Percentiles rank a stretch among this genome's conserved stretches.
Evolutionary conservation across 257 asterid genomes (phyloP).

Genomic region (Coffea canephora): DNA sequence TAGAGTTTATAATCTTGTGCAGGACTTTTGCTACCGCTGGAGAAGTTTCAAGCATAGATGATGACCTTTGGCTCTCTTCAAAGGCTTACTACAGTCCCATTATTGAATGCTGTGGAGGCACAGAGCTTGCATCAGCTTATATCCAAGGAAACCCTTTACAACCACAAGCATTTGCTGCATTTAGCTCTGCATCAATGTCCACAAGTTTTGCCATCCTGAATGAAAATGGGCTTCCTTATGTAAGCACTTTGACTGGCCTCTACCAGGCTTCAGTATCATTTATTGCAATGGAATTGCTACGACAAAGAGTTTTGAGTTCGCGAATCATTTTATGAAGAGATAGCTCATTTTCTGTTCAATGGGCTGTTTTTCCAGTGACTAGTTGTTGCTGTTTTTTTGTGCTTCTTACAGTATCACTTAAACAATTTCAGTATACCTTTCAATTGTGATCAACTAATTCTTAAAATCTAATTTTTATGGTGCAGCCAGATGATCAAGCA

Average conservation of each 20-base stretch:
- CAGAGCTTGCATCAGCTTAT: conserved; percentile 87
- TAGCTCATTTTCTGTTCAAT: not conserved
- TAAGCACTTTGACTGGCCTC: conserved; percentile 31
- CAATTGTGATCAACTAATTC: not conserved
- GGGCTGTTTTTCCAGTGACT: not conserved
- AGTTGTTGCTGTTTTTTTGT: not conserved
- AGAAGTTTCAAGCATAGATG: conserved; percentile 83
- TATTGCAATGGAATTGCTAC: too few species aligned
- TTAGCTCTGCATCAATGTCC: conserved; percentile 76
- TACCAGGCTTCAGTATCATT: conserved; percentile 6
- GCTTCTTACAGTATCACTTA: not conserved
- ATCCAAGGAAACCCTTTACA: conserved; percentile 74
- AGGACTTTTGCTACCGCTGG: conserved; percentile 79
- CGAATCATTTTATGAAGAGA: not conserved
- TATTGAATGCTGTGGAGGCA: conserved; percentile 90
- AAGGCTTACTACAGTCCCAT: conserved; percentile 72
- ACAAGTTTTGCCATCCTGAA: conserved; percentile 73
- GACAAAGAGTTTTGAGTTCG: not conserved
- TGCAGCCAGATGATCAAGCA: conserved; percentile 72
- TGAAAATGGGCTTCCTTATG: conserved; percentile 72
- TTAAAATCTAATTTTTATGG: conserved; percentile 6
- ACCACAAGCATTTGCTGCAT: conserved; percentile 89
- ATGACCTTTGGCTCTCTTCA: conserved; percentile 96
- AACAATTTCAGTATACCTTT: not conserved
- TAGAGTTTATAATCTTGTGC: conserved; percentile 21